These are phyloP conservation scores for Malassezia psittaci DNA, from an alignment of 1,284 basidiomycete genomes.

Conservation along the genomic window DNA sequence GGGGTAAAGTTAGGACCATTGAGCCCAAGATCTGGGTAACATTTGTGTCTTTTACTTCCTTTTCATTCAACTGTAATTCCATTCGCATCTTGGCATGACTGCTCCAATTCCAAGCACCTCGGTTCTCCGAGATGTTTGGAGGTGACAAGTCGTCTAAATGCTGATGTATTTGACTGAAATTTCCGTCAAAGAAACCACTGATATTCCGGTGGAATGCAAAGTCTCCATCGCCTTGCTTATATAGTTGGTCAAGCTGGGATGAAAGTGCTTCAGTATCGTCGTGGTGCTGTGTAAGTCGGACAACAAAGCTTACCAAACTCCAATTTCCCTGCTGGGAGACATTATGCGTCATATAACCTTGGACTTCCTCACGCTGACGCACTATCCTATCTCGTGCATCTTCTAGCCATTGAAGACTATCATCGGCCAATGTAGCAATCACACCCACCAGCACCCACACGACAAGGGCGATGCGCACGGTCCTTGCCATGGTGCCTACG, in stretches of 20 bases:
- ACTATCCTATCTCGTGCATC: not conserved
- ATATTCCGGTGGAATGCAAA: slow-evolving; percentile 8
- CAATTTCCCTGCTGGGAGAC: slow-evolving; percentile 12
- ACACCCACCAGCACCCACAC: not conserved
- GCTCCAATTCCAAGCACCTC: slow-evolving; percentile 7
- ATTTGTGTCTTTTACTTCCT: not conserved
- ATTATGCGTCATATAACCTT: slow-evolving; percentile 10
- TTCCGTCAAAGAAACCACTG: slow-evolving; percentile 11
- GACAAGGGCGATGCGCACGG: slow-evolving; percentile 1
- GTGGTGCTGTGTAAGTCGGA: not conserved
- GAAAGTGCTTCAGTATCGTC: not conserved
- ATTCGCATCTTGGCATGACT: not conserved
- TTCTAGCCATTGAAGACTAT: not conserved
- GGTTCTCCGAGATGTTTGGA: not conserved
- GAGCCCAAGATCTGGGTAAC: slow-evolving; percentile 4
- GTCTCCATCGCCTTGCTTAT: not conserved
- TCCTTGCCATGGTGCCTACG: slow-evolving; percentile 1
- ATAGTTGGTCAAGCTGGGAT: not conserved
- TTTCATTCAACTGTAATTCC: not conserved
- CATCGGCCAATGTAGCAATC: not conserved
- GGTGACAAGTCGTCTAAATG: not conserved
- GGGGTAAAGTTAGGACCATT: not conserved
- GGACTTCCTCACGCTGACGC: slow-evolving; percentile 3
- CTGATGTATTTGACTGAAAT: not conserved
- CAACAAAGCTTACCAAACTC: not conserved